Evolutionary conservation across 2,329 filamentous ascomycete species (phyloP), one percentile per base, ranked within the genome.

Genomic region (Sarocladium kiliense): DNA sequence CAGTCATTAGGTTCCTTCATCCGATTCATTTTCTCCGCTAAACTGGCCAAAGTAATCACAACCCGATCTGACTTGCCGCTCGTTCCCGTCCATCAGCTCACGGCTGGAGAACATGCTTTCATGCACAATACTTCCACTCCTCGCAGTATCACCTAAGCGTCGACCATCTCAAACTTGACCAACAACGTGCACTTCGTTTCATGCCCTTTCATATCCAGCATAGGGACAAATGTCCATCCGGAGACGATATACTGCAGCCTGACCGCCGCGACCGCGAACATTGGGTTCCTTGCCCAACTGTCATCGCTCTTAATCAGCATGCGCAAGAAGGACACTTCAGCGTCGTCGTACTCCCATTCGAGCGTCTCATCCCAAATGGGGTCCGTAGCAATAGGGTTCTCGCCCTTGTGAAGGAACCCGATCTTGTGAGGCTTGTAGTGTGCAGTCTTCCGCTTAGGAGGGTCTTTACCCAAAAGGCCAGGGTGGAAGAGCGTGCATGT

Each of bases 291-390:
- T 0, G 81, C 71, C 66, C 82, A 88, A 58, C 76, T 77, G 57
- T 85, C 82, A 57, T 88, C 85, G 59, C 79, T 84, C 74, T 88
- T 88, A 68, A 88, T 76, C 41, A 87, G 70, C 57, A 88, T 74
- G 0, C 85, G 74, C 60, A 88, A 59, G 61, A 88, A 88, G 0
- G 79, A 77, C 49, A 88, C 64, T 64, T 87, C 85, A 60, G 82
- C 86, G 55, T 87, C 84, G 5, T 85, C 80, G 61, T 81, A 88
- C 58, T 85, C 81, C 85, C 85, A 88, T 62, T 86, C 82, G 9
- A 88, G 70, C 14, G 71, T 73, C 66, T 88, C 83, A 59, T 87
- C 77, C 84, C 84, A 88, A 7, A 88, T 53, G 0, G 85, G 85
- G 58, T 87, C 83, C 0, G 76, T 85, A 0, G 75, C 65, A 0